Conservation (phyloP, 2,329 filamentous ascomycete genomes). For the Hawksworthiomyces lignivorus region DNA sequence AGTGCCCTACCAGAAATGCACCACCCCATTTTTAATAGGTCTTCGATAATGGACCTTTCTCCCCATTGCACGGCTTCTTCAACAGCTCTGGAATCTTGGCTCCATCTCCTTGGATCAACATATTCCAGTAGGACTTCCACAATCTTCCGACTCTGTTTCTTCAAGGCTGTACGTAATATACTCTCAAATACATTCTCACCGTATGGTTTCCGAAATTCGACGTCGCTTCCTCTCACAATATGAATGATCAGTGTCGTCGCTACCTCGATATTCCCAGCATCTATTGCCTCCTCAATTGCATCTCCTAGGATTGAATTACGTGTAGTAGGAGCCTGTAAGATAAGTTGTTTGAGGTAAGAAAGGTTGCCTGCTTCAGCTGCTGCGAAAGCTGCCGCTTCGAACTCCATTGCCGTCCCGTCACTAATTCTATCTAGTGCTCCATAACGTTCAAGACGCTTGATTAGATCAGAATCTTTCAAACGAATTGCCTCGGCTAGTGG, state of each 20-base stretch:
- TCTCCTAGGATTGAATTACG: not conserved
- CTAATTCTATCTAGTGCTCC: not conserved
- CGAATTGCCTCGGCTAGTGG: constrained; percentile 4
- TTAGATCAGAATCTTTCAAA: not conserved
- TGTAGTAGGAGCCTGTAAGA: not conserved
- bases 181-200: too few species aligned
- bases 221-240: not conserved
- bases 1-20: not conserved
- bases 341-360: not conserved
- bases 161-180: too few species aligned
- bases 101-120: too few species aligned
- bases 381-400: constrained; percentile 1
- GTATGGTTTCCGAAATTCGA: too few species aligned
- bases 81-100: not conserved
- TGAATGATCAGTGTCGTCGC: not conserved
- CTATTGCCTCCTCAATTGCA: not conserved
- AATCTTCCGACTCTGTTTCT: too few species aligned
- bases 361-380: not conserved
- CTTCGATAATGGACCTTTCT: not conserved
- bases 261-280: not conserved
- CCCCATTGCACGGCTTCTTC: constrained; percentile 3
- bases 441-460: not conserved
- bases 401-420: not conserved
- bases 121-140: too few species aligned
- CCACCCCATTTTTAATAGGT: not conserved